Evolutionary conservation across 1,284 basidiomycete genomes (phyloP), one percentile per base, ranked within the genome.

Genomic region (Xanthoconium separans): DNA sequence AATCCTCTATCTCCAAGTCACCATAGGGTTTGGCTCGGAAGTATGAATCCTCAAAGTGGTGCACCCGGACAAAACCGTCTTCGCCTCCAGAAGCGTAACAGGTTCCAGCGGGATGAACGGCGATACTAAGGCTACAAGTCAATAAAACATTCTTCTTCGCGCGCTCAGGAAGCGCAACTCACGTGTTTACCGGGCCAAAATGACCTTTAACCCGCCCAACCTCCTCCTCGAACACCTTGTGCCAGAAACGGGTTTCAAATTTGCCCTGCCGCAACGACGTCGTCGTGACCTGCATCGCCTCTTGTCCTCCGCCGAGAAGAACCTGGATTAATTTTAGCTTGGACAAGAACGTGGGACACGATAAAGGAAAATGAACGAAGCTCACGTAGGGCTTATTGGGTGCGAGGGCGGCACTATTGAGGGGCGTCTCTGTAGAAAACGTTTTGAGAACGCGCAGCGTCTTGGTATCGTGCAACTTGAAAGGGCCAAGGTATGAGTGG

Each of bases 181-280:
- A 92, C 82, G 97, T 98, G 78, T 99, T 99, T 76, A 98, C 91
- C 47, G 97, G 96, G 40, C 96, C 96, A 74, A 98, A 94, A 70
- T 97, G 94, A 22, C 95, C 95, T 72, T 95, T 98, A 57, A 99
- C 94, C 37, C 95, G 85, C 22, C 95, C 94, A 56, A 98, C 90
- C 73, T 99, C 96, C 79, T 99, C 96, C 73, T 98, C 96, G 65
- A 98, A 94, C 42, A 99, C 82, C 68, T 92, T 94, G 80, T 99
- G 96, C 94, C 95, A 99, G 79, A 99, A 98, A 45, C 95, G 83
- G 4, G 95, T 94, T 77, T 99, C 97, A 73, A 99, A 99, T 74
- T 97, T 96, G 40, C 96, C 97, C 71, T 97, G 93, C 53, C 96
- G 85, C 36, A 87, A 72, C 7, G 91, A 93, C 2, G 96, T 99